phyloP scores from a whole-genome alignment of 768 basidiomycete species.

The Collybiopsis confluens region DNA sequence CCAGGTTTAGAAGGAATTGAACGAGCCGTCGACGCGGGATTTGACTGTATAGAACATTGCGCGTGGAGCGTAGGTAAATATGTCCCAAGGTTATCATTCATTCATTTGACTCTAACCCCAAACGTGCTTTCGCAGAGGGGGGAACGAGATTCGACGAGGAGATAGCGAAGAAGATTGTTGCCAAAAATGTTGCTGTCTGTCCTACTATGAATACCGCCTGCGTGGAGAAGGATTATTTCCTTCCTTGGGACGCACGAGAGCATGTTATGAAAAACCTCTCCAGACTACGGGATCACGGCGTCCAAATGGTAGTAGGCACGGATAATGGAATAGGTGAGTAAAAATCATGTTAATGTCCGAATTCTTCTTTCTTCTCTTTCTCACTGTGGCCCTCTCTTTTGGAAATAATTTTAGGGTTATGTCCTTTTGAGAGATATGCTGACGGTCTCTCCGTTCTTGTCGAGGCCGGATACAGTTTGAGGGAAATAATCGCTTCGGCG shows the following conservation, averaged over 20 bases:
- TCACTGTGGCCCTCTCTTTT: neutral
- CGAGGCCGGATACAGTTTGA: slow-evolving; percentile 7
- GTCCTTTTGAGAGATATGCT: slow-evolving; percentile 8
- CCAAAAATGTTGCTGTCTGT: slow-evolving; percentile 4
- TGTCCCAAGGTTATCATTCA: neutral
- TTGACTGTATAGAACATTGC: slow-evolving; percentile 10
- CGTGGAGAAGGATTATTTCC: slow-evolving; percentile 6
- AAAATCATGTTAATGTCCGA: too few relatives aligned
- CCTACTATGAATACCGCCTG: slow-evolving; percentile 11
- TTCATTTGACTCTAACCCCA: neutral
- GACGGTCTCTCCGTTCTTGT: slow-evolving; percentile 7
- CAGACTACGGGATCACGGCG: slow-evolving; percentile 2
- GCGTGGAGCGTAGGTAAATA: slow-evolving; percentile 8
- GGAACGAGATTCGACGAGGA: slow-evolving; percentile 6
- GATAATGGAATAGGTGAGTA: slow-evolving; percentile 8
- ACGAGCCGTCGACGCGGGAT: slow-evolving; percentile 3
- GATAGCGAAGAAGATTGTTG: slow-evolving; percentile 7
- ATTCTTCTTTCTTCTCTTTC: too few relatives aligned
- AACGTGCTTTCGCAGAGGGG: slow-evolving; percentile 1
- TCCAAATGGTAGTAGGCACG: slow-evolving; percentile 5
- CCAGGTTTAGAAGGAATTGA: slow-evolving; percentile 2
- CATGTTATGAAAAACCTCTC: slow-evolving; percentile 4
- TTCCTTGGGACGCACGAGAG: slow-evolving; percentile 9
- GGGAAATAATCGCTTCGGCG: slow-evolving; percentile 6
- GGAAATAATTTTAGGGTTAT: neutral